Conservation (phyloP, 2,329 filamentous ascomycete genomes). For the Penicillium brevicompactum region DNA sequence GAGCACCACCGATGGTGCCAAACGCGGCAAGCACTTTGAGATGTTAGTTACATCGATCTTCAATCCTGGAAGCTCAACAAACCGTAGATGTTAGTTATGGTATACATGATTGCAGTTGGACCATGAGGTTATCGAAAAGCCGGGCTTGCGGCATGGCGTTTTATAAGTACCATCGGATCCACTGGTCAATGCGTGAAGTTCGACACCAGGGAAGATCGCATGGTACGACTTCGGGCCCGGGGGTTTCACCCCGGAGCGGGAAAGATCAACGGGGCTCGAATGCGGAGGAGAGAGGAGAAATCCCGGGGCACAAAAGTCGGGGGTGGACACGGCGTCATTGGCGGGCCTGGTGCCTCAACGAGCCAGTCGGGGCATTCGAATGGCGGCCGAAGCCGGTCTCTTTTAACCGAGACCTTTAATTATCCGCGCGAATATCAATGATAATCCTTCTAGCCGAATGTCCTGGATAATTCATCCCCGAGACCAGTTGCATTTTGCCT, state of each 20-base stretch:
- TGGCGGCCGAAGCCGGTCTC: constrained; percentile 6
- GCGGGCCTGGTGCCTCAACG: neutral
- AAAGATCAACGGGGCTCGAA: constrained; percentile 18
- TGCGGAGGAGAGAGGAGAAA: constrained; percentile 21
- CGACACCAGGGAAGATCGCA: constrained; percentile 7
- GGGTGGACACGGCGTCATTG: constrained; percentile 20
- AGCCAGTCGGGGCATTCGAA: constrained; percentile 17
- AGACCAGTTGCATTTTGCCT: neutral
- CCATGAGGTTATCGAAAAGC: neutral
- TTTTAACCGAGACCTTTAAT: constrained; percentile 22
- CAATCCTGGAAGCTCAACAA: neutral
- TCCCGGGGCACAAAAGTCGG: constrained; percentile 18
- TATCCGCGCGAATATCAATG: neutral
- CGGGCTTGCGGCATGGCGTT: constrained; percentile 7
- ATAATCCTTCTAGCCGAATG: neutral
- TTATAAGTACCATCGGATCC: constrained; percentile 16
- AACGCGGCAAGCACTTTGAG: constrained; percentile 54
- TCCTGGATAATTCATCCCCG: neutral
- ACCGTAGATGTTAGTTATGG: constrained; percentile 54
- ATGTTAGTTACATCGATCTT: neutral
- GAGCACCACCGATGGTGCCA: constrained; percentile 57
- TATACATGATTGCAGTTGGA: constrained; percentile 23
- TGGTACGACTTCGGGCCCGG: constrained; percentile 12
- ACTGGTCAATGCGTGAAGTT: constrained; percentile 10
- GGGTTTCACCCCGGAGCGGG: constrained; percentile 6